Base-by-base conservation (phyloP, 1,139 yeast genomes). In the Saccharomyces uvarum region DNA sequence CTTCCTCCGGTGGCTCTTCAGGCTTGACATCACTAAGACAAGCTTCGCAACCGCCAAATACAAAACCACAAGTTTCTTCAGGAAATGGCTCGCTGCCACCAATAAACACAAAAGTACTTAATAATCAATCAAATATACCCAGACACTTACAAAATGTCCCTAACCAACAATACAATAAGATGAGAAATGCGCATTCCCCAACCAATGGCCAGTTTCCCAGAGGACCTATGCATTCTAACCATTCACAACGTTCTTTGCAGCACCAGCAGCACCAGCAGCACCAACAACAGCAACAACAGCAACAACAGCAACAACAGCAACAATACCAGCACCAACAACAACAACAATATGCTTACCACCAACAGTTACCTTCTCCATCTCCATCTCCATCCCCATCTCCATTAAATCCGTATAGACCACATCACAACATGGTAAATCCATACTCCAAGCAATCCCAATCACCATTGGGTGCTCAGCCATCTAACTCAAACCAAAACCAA, bases 31-130 rank as follows among this genome's bases (percentile, higher is more conserved):
- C 48, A 46, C 71, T 71, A 61, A 73, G 82, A 61, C 73, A 73
- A 55, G 79, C 81, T 1, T 79, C 81, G 13, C 71, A 77, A 4
- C 78, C 79, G 9, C 79, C 80, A 47, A 66, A 61, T 49, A 41
- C 52, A n/a, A 51, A 54, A 41, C 50, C 51, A 5, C 16, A 47
- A 2, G 14, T 41, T 8, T 16, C 29, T n/a, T 11, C 24, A 14
- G 32, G 28, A 14, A 51, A 11, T 31, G 44, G 44, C 8, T 38
- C 44, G 9, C 44, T 38, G 26, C 44, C 44, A 38, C 44, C 44
- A 4, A 16, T 38, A 38, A 38, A 38, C 21, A 38, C 44, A 38
- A 38, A 38, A 19, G 19, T 38, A 19, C 24, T 24, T 9, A 38
- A 19, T 19, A 38, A 19, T 38, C 44, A 38, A 24, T 19, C 44